phyloP scores from a whole-genome alignment of 306 rosid species.

The Cucurbita ficifolia region DNA sequence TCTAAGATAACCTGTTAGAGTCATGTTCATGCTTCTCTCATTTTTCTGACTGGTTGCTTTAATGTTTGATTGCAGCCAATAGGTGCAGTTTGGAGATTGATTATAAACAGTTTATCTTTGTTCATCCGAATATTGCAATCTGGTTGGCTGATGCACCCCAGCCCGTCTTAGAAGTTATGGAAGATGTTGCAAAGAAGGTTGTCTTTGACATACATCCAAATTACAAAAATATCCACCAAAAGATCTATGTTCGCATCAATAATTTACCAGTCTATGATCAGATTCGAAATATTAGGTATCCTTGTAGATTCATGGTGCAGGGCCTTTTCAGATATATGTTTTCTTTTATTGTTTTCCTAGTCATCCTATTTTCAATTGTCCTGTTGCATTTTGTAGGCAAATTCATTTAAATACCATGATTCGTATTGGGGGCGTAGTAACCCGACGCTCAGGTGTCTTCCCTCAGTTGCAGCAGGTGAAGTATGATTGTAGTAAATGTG shows the following conservation, averaged over 20 bases:
- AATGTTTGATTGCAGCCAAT: conserved; percentile 43
- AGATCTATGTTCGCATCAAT: conserved; percentile 77
- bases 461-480: conserved; percentile 98
- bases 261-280: conserved; percentile 91
- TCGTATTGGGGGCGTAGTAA: conserved; percentile 97
- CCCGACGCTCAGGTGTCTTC: conserved; percentile 93
- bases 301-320: background rate
- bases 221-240: conserved; percentile 75
- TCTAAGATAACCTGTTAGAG: background rate
- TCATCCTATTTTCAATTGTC: background rate
- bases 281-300: conserved; percentile 92
- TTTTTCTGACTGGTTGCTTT: background rate
- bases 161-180: conserved; percentile 95
- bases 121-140: conserved; percentile 96
- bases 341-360: background rate
- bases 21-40: background rate
- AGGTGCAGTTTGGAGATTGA: conserved; percentile 93
- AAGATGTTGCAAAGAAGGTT: conserved; percentile 84
- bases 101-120: conserved; percentile 82
- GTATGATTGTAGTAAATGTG: conserved; percentile 92
- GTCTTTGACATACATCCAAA: conserved; percentile 78
- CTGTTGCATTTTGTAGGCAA: conserved; percentile 42
- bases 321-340: background rate
- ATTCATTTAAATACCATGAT: conserved; percentile 97
- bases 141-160: conserved; percentile 99